phyloP scores from a whole-genome alignment of 305 asterid species.

The Fraxinus sp. region DNA sequence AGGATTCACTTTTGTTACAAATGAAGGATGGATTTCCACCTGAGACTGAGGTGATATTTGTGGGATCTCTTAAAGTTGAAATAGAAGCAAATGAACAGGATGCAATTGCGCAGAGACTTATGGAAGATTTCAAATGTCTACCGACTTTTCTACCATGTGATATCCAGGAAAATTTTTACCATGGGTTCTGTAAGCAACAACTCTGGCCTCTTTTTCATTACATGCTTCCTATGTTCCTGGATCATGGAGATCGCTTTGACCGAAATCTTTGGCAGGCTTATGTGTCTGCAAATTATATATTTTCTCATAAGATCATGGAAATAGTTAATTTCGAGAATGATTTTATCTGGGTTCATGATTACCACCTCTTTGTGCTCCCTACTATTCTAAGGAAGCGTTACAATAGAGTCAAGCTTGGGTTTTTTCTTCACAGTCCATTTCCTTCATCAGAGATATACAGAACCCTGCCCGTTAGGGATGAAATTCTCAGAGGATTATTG shows the following conservation, averaged over 20 bases:
- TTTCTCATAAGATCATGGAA: conserved; percentile 27
- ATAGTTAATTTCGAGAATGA: conserved; percentile 25
- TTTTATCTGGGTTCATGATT: conserved; percentile 32
- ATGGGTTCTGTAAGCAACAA: conserved; percentile 30
- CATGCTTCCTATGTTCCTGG: conserved; percentile 29
- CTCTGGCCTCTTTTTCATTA: conserved; percentile 33
- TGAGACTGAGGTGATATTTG: conserved; percentile 24
- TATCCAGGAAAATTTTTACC: conserved; percentile 24
- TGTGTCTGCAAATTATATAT: conserved; percentile 27
- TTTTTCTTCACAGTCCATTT: conserved; percentile 32
- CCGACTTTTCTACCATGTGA: conserved; percentile 27
- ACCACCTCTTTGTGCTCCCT: conserved; percentile 29
- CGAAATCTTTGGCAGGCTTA: conserved; percentile 27
- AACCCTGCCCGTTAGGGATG: conserved; percentile 31
- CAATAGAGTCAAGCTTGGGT: conserved; percentile 27
- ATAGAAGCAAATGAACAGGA: conserved; percentile 28
- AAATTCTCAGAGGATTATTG: conserved; percentile 27
- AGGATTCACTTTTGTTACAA: conserved; percentile 29
- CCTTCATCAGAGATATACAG: conserved; percentile 33
- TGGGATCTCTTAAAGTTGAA: conserved; percentile 28
- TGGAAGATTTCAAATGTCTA: conserved; percentile 24
- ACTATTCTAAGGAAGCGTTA: conserved; percentile 26
- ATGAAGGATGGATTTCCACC: conserved; percentile 29
- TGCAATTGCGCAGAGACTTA: conserved; percentile 22
- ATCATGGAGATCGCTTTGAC: conserved; percentile 30